Evolutionary conservation across 768 basidiomycete genomes (phyloP).

Genomic region (Steccherinum ochraceum): DNA sequence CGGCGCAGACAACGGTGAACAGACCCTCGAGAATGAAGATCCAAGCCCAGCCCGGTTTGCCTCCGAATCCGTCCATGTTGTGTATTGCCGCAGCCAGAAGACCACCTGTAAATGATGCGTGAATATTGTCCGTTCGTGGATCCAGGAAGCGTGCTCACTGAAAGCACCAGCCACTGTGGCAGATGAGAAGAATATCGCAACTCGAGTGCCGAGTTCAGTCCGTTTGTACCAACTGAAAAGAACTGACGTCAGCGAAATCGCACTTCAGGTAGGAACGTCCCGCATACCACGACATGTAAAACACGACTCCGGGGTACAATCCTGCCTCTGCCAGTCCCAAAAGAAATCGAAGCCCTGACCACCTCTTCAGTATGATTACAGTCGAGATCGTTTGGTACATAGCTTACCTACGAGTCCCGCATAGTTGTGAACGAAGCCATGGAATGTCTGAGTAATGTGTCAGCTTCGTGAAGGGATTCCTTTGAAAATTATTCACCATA

Average conservation of each 20-base stretch:
- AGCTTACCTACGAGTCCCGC: slow-evolving; percentile 52
- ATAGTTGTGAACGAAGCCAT: slow-evolving; percentile 56
- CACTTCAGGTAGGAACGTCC: neutral
- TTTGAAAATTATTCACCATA: slow-evolving; percentile 27
- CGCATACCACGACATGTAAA: slow-evolving; percentile 52
- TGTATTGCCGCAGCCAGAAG: slow-evolving; percentile 60
- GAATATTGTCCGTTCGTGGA: neutral
- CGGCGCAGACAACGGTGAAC: slow-evolving; percentile 51
- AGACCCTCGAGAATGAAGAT: slow-evolving; percentile 74
- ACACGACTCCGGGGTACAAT: slow-evolving; percentile 48
- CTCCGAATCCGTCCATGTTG: slow-evolving; percentile 65
- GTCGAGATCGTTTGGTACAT: neutral
- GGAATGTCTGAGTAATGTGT: slow-evolving; percentile 31
- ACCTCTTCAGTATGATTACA: slow-evolving; percentile 1
- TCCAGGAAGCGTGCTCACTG: slow-evolving; percentile 31
- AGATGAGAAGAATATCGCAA: slow-evolving; percentile 74
- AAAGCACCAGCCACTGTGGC: slow-evolving; percentile 77
- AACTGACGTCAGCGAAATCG: neutral
- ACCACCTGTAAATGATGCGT: slow-evolving; percentile 37
- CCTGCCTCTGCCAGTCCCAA: slow-evolving; percentile 53
- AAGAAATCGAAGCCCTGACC: slow-evolving; percentile 49
- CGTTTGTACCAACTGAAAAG: slow-evolving; percentile 69
- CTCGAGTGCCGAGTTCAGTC: slow-evolving; percentile 63
- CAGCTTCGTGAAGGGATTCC: neutral
- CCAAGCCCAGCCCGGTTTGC: slow-evolving; percentile 61